Percentiles rank a stretch among this genome's conserved stretches.
Conservation (phyloP, 768 basidiomycete species). For the Mycena alexandri region DNA sequence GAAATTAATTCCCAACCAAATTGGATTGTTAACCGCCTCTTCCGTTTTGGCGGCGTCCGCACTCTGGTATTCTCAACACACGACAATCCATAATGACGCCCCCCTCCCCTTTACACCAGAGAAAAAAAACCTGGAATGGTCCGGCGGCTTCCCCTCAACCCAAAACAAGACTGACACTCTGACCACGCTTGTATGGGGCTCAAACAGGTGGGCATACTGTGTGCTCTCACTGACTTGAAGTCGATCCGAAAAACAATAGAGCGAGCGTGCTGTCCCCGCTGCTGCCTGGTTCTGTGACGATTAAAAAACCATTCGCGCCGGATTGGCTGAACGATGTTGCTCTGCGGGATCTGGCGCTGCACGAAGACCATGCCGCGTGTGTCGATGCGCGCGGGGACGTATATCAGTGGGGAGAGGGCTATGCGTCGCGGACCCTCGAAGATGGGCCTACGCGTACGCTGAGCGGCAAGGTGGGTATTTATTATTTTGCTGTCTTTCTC, state of each 20-base stretch:
- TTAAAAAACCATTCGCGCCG: constrained; percentile 64
- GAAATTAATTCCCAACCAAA: neutral
- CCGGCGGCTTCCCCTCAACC: neutral
- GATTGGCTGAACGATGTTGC: constrained; percentile 77
- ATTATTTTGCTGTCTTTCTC: constrained; percentile 4
- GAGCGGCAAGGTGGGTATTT: constrained; percentile 69
- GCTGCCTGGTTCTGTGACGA: constrained; percentile 50
- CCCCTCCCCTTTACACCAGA: neutral
- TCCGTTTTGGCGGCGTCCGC: constrained; percentile 15
- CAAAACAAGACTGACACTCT: constrained; percentile 44
- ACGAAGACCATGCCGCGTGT: constrained; percentile 77
- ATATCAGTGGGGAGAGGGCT: constrained; percentile 86
- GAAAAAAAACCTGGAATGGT: constrained; percentile 2
- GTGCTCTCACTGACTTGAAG: constrained; percentile 15
- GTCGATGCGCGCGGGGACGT: constrained; percentile 86
- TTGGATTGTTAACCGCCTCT: constrained; percentile 13
- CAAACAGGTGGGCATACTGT: constrained; percentile 68
- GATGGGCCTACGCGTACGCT: constrained; percentile 65
- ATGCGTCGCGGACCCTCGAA: constrained; percentile 48
- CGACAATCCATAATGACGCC: constrained; percentile 24
- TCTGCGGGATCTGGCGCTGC: constrained; percentile 78
- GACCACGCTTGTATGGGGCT: constrained; percentile 77
- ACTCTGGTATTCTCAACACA: constrained; percentile 19
- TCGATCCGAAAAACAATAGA: constrained; percentile 46
- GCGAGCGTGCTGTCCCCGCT: constrained; percentile 59